Conservation (phyloP, 2,329 filamentous ascomycete species). For the Ceratocystis diversiconidia region DNA sequence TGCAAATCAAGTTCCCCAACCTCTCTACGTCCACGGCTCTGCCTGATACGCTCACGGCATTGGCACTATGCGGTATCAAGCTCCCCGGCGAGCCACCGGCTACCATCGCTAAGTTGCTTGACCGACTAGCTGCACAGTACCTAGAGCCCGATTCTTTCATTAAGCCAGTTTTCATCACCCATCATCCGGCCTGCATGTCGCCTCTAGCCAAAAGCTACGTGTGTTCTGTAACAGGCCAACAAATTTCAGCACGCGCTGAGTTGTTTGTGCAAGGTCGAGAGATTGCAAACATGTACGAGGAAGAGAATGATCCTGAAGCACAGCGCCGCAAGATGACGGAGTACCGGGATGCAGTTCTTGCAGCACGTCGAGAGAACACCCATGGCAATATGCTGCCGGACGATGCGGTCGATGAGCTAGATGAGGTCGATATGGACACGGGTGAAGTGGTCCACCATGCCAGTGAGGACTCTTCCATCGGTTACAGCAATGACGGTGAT, state of each 20-base stretch:
- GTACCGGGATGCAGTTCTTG: constrained; percentile 27
- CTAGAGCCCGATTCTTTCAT: constrained; percentile 61
- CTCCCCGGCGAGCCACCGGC: constrained; percentile 49
- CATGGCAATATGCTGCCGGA: constrained; percentile 22
- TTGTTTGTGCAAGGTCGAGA: constrained; percentile 70
- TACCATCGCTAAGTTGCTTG: constrained; percentile 57
- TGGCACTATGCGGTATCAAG: constrained; percentile 45
- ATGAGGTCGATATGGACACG: constrained; percentile 28
- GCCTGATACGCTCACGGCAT: constrained; percentile 37
- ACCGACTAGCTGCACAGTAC: constrained; percentile 60
- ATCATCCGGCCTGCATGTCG: constrained; percentile 83
- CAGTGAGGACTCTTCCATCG: neutral
- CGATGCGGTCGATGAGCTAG: constrained; percentile 18
- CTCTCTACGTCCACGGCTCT: constrained; percentile 42
- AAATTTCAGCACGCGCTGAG: constrained; percentile 69
- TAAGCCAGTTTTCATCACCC: constrained; percentile 66
- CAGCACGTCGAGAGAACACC: constrained; percentile 21
- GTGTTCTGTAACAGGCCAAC: constrained; percentile 53
- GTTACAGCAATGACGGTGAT: neutral
- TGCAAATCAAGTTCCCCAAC: constrained; percentile 52
- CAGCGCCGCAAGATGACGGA: constrained; percentile 69
- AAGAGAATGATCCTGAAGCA: constrained; percentile 83
- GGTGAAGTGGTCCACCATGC: constrained; percentile 16
- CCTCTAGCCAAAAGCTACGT: constrained; percentile 78
- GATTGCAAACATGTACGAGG: constrained; percentile 93